A percentile compares a stretch with the other conserved stretches of the same genome.
phyloP scores from a whole-genome alignment of 129 eudicot species.

The Sambucus nigra region DNA sequence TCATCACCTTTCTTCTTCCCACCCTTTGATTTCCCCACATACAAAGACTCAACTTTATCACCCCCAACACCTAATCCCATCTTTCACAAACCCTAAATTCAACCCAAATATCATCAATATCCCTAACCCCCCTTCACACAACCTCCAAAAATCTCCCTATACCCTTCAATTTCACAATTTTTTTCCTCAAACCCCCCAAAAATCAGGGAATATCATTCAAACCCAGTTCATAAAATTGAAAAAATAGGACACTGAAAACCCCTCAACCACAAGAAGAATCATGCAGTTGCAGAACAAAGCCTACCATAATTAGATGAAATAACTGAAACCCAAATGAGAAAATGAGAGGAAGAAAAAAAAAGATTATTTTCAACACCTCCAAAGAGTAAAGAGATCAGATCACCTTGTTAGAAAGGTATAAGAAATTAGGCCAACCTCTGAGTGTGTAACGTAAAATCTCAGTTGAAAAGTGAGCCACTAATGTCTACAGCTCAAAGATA shows the following conservation, averaged over 20 bases:
- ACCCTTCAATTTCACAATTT: slow-evolving; percentile 4
- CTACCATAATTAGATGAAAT: slow-evolving; percentile 15
- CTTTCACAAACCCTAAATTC: slow-evolving; percentile 37
- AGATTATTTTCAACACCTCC: slow-evolving; percentile 14
- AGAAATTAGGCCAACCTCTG: not conserved
- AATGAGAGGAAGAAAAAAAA: slow-evolving; percentile 16
- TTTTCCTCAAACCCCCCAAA: not conserved
- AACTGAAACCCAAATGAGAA: slow-evolving; percentile 33
- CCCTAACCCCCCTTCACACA: not conserved
- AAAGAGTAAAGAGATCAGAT: slow-evolving; percentile 8
- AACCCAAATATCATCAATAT: slow-evolving; percentile 38
- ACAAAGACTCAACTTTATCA: slow-evolving; percentile 59
- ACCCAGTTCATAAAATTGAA: slow-evolving; percentile 12
- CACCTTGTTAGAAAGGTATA: slow-evolving; percentile 13
- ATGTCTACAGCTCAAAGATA: slow-evolving; percentile 14
- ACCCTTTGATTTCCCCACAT: slow-evolving; percentile 56
- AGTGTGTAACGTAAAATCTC: not conserved
- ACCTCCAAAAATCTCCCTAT: slow-evolving; percentile 1
- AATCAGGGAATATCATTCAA: slow-evolving; percentile 6
- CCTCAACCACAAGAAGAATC: slow-evolving; percentile 10
- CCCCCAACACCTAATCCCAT: slow-evolving; percentile 62
- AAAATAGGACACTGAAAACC: not conserved
- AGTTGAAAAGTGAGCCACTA: slow-evolving; percentile 14
- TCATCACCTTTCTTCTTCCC: slow-evolving; percentile 39
- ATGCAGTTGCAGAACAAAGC: not conserved